Conservation (phyloP, 2,329 filamentous ascomycete species). For the Penicillium sp. region DNA sequence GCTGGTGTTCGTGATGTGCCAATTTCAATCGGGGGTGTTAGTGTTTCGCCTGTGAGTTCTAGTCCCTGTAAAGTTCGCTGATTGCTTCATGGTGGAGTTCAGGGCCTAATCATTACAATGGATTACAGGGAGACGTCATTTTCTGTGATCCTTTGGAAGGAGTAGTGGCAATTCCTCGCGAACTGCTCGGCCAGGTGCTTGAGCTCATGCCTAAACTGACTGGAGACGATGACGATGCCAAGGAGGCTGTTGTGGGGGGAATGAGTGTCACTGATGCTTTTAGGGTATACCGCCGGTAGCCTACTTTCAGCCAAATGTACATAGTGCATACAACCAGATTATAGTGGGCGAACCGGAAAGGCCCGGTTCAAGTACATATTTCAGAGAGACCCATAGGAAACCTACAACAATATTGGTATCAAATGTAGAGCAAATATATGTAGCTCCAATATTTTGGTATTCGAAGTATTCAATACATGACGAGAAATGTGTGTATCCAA, state of each 20-base stretch:
- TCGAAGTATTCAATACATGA: slow-evolving; percentile 22
- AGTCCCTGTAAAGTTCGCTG: neutral
- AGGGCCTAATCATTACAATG: slow-evolving; percentile 1
- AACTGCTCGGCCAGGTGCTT: slow-evolving; percentile 59
- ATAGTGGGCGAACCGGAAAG: too few relatives aligned
- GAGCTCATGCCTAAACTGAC: slow-evolving; percentile 56
- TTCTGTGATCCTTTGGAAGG: slow-evolving; percentile 69
- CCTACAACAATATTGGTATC: neutral
- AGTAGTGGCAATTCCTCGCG: slow-evolving; percentile 64
- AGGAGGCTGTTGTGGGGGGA: slow-evolving; percentile 62
- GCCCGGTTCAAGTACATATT: too few relatives aligned
- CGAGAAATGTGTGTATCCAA: slow-evolving; percentile 15
- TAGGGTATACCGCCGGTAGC: slow-evolving; percentile 49
- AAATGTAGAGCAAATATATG: neutral
- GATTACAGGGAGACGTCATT: slow-evolving; percentile 60
- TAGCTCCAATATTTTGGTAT: slow-evolving; percentile 22
- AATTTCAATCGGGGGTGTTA: slow-evolving; percentile 42
- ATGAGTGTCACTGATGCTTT: slow-evolving; percentile 66
- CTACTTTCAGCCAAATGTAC: neutral
- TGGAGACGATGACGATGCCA: slow-evolving; percentile 59
- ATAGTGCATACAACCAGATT: neutral
- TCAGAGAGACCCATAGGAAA: too few relatives aligned
- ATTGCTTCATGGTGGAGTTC: neutral
- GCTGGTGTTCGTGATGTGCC: slow-evolving; percentile 42
- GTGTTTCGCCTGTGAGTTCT: slow-evolving; percentile 40